Conservation (phyloP, 2,329 filamentous ascomycete species). For the Drechslerella coelobrocha region DNA sequence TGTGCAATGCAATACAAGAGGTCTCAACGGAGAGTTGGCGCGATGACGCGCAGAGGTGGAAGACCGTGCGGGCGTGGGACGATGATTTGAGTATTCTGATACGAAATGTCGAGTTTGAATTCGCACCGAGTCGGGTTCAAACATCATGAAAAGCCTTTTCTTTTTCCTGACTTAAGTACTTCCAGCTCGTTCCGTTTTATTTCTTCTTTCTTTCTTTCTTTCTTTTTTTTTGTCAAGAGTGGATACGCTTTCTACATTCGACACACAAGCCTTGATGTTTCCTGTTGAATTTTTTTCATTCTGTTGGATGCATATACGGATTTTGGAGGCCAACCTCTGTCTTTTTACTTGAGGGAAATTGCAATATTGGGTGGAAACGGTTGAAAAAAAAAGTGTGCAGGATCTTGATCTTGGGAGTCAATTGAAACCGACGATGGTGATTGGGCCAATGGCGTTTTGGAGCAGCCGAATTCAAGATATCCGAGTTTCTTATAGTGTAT, state of each 20-base stretch:
- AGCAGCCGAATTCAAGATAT: conserved; percentile 6
- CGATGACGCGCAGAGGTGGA: conserved; percentile 13
- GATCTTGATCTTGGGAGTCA: neutral
- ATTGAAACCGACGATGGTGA: conserved; percentile 17
- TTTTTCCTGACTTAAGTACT: too few relatives aligned
- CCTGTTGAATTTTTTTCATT: neutral
- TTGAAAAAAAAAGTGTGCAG: neutral
- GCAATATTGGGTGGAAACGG: neutral
- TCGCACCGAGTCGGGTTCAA: conserved; percentile 4
- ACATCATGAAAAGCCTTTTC: conserved; percentile 25
- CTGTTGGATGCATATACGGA: neutral
- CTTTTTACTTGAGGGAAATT: neutral
- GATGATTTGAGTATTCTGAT: conserved; percentile 1
- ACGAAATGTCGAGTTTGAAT: conserved; percentile 25
- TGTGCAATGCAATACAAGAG: conserved; percentile 4
- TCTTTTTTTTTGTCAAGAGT: conserved; percentile 11
- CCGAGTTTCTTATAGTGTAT: neutral
- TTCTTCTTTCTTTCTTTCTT: conserved; percentile 8
- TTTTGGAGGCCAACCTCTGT: neutral
- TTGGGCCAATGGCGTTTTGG: conserved; percentile 37
- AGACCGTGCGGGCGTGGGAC: conserved; percentile 12
- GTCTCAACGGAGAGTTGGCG: neutral
- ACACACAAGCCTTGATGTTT: too few relatives aligned
- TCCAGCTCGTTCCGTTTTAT: neutral
- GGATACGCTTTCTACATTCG: too few relatives aligned